These are phyloP conservation scores for Fraxinus dipetala DNA, from an alignment of 305 asterid genomes.

Conservation along the genomic window DNA sequence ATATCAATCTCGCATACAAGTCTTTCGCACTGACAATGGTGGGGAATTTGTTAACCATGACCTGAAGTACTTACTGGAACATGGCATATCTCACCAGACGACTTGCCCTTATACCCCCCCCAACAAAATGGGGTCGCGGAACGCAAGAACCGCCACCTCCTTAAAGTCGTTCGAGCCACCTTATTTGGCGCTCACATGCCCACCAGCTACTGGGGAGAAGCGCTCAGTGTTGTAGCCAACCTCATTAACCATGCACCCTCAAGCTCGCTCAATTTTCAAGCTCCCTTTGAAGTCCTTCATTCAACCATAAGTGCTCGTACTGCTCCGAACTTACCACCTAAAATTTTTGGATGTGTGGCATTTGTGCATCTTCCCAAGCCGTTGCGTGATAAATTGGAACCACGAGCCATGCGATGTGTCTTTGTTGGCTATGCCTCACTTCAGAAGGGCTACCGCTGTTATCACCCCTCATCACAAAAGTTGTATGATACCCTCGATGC, in stretches of 20 bases:
- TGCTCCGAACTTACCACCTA: not conserved
- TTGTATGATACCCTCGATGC: not conserved
- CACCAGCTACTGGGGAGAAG: not conserved
- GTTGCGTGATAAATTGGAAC: not conserved
- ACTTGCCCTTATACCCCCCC: not conserved
- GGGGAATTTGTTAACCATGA: not conserved
- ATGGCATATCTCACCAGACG: not conserved
- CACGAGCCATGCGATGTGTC: not conserved
- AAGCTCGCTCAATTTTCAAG: not conserved
- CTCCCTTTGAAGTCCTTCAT: not conserved
- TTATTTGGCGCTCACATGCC: not conserved
- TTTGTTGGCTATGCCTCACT: not conserved
- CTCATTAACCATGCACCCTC: not conserved
- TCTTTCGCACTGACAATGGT: constrained; percentile 5
- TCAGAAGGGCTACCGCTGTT: not conserved
- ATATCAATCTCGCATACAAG: constrained; percentile 1
- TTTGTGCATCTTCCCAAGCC: constrained; percentile 11
- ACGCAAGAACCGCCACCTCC: not conserved
- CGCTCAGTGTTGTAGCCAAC: not conserved
- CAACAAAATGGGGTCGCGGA: not conserved
- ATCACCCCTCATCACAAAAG: not conserved
- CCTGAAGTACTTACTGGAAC: not conserved
- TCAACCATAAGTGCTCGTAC: not conserved
- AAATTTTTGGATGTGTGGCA: not conserved
- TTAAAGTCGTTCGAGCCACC: not conserved